Percentiles rank a stretch among this genome's conserved stretches.
Conservation (phyloP, 345 rosid species). For the Trapa bicornis region DNA sequence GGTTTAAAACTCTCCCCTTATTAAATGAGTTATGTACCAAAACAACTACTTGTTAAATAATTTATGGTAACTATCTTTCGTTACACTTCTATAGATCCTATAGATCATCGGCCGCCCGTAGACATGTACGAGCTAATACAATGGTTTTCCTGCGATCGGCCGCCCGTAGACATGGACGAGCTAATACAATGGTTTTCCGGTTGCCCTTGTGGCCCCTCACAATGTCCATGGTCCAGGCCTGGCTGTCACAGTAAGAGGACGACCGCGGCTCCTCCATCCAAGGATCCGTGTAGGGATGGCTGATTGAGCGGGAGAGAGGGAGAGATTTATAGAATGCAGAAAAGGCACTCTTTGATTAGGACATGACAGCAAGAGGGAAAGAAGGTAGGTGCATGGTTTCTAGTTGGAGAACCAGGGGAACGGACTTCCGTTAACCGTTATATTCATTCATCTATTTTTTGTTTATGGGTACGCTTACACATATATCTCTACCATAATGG, state of each 20-base stretch:
- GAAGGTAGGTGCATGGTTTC: background rate
- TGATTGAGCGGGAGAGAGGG: constrained; percentile 1
- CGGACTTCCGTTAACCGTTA: background rate
- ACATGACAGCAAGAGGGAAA: background rate
- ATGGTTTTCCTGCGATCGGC: background rate
- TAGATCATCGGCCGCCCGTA: no score
- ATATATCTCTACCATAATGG: no score
- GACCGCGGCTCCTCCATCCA: constrained; percentile 8
- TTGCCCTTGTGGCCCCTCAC: background rate
- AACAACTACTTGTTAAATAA: no score
- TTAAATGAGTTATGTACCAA: no score
- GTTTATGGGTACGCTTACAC: no score
- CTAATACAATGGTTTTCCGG: background rate
- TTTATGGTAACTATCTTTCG: no score
- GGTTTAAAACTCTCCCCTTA: no score
- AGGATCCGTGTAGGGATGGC: background rate
- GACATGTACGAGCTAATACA: no score
- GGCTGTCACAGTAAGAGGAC: background rate
- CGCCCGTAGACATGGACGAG: no score
- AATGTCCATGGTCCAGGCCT: background rate
- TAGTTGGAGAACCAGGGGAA: background rate
- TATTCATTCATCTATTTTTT: no score
- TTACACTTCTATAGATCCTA: no score
- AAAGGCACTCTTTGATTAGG: background rate
- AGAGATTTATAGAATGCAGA: background rate